phyloP scores from a whole-genome alignment of 805 yeast genomes.

The Teunomyces panamensis region DNA sequence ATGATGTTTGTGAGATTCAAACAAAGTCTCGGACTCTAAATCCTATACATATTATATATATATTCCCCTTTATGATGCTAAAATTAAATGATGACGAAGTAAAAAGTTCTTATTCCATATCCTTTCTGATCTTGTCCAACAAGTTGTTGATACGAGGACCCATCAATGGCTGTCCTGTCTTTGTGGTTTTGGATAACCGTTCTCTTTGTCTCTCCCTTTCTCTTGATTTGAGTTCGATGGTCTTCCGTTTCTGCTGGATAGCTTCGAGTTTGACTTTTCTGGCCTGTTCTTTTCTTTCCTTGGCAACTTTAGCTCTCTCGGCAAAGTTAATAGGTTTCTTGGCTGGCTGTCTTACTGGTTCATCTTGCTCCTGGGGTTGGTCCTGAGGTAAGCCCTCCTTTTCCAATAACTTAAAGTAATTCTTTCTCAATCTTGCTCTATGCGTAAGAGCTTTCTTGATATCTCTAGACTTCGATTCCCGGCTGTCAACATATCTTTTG shows the following conservation, averaged over 20 bases:
- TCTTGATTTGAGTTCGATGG: slow-evolving; percentile 34
- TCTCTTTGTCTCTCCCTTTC: slow-evolving; percentile 44
- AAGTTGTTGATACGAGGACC: slow-evolving; percentile 81
- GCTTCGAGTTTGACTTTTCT: slow-evolving; percentile 36
- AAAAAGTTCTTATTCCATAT: not conserved
- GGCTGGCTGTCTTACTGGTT: slow-evolving; percentile 16
- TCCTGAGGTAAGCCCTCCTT: slow-evolving; percentile 57
- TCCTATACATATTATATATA: not conserved
- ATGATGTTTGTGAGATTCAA: slow-evolving; percentile 20
- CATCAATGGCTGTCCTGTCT: slow-evolving; percentile 84
- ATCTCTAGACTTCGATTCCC: slow-evolving; percentile 50
- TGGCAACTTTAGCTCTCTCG: slow-evolving; percentile 45
- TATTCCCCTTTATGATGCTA: slow-evolving; percentile 2
- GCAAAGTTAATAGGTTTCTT: slow-evolving; percentile 36
- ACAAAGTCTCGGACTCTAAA: slow-evolving; percentile 4
- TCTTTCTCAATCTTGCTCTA: slow-evolving; percentile 76
- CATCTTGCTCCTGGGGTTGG: slow-evolving; percentile 38
- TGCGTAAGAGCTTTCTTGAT: slow-evolving; percentile 76
- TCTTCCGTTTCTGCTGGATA: slow-evolving; percentile 37
- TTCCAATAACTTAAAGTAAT: slow-evolving; percentile 74
- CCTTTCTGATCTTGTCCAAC: slow-evolving; percentile 62
- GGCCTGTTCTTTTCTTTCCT: slow-evolving; percentile 44
- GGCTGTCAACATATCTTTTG: slow-evolving; percentile 31
- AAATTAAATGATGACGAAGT: slow-evolving; percentile 1
- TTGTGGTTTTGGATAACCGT: slow-evolving; percentile 49